A percentile compares a stretch with the other conserved stretches of the same genome.
These are phyloP conservation scores for Pythium pectinolyticum DNA, from an alignment of 352 stramenopile genomes.

Conservation along the genomic window DNA sequence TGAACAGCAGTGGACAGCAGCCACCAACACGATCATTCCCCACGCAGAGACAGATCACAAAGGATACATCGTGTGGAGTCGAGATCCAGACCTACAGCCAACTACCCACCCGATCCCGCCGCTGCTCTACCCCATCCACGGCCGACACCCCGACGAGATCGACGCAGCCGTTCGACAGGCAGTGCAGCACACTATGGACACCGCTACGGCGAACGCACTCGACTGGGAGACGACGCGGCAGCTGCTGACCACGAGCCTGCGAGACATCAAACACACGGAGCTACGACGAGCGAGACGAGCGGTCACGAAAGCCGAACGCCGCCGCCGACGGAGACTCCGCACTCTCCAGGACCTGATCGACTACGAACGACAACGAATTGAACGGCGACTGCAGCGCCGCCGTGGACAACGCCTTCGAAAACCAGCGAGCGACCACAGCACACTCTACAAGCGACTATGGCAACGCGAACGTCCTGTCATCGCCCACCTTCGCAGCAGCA, in stretches of 20 bases:
- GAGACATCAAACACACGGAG: background rate
- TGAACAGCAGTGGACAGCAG: no score
- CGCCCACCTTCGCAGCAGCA: background rate
- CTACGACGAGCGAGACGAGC: background rate
- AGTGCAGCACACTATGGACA: no score
- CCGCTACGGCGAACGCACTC: no score
- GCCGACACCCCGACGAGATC: background rate
- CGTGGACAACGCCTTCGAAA: no score
- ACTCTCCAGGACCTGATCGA: background rate
- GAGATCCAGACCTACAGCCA: background rate
- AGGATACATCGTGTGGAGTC: background rate
- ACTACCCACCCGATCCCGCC: background rate
- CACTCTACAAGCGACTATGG: no score
- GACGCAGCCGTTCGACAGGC: no score
- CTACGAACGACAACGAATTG: no score
- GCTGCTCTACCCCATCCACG: background rate
- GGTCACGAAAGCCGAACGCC: background rate
- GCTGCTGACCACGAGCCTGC: no score
- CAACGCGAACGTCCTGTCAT: background rate
- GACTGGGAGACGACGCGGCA: no score
- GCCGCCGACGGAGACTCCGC: background rate
- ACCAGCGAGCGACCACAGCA: no score
- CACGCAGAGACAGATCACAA: slow-evolving; percentile 11
- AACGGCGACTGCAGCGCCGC: no score
- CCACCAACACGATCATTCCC: no score